These are phyloP conservation scores for Crithidia bombi DNA, from an alignment of 208 protist species.

Conservation along the genomic window DNA sequence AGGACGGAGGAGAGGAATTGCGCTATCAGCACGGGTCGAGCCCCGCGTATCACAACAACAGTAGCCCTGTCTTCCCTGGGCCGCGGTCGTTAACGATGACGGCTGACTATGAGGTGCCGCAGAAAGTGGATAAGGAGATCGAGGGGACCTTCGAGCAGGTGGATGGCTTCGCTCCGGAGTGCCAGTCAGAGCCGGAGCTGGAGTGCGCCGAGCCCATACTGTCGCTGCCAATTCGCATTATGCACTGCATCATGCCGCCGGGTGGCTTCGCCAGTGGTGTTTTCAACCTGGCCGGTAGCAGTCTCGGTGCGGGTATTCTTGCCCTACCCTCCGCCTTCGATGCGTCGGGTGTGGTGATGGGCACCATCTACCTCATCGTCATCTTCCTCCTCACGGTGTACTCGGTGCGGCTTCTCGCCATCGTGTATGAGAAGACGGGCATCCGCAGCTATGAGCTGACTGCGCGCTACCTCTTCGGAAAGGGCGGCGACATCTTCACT, in stretches of 20 bases:
- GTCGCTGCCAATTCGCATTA: not conserved
- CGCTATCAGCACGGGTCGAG: conserved; percentile 3
- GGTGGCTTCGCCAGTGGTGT: conserved; percentile 56
- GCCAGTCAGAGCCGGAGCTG: not conserved
- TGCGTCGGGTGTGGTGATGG: conserved; percentile 59
- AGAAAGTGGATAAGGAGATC: conserved; percentile 14
- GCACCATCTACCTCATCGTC: conserved; percentile 63
- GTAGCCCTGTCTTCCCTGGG: not conserved
- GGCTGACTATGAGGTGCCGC: not conserved
- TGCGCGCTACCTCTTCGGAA: conserved; percentile 53
- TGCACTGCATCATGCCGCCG: conserved; percentile 37
- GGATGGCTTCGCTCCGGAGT: conserved; percentile 3
- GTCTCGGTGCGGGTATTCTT: conserved; percentile 74
- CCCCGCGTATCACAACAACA: conserved; percentile 14
- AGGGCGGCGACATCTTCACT: conserved; percentile 57
- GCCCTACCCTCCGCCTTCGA: conserved; percentile 67
- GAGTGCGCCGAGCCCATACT: not conserved
- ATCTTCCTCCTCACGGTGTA: conserved; percentile 74
- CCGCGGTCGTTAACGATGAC: not conserved
- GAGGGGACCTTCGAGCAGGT: conserved; percentile 13
- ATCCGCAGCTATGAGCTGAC: conserved; percentile 72
- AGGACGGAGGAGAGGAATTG: not conserved
- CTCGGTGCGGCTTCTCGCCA: conserved; percentile 61
- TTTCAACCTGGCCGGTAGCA: conserved; percentile 76
- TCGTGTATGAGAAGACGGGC: conserved; percentile 52